Percentiles rank a stretch among this genome's conserved stretches.
phyloP scores from a whole-genome alignment of 257 asterid genomes.

The Datura wrightii region DNA sequence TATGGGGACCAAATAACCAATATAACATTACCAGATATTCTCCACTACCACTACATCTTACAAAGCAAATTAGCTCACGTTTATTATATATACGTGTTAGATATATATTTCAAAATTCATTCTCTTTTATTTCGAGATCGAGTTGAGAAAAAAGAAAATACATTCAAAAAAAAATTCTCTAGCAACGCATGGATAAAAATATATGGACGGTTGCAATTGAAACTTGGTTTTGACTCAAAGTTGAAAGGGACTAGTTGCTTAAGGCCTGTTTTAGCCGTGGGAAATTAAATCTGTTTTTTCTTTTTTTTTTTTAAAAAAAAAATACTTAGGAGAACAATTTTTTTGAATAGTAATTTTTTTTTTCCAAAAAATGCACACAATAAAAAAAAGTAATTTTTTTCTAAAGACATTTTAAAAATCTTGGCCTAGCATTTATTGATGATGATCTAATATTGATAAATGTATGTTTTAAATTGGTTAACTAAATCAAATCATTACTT shows the following conservation, averaged over 20 bases:
- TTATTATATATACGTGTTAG: neutral
- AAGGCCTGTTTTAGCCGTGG: neutral
- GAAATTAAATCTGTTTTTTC: neutral
- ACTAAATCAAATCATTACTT: neutral
- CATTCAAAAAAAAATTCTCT: neutral
- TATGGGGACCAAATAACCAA: conserved; percentile 26
- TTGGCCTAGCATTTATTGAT: neutral
- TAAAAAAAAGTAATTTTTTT: neutral
- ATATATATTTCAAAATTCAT: neutral
- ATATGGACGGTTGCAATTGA: neutral
- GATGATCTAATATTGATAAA: neutral
- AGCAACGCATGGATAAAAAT: neutral
- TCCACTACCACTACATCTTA: neutral
- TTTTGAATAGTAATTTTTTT: neutral
- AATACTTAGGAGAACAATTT: no score
- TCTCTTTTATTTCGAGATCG: neutral
- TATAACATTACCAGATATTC: neutral
- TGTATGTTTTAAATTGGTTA: neutral
- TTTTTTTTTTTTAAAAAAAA: neutral
- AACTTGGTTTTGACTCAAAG: neutral
- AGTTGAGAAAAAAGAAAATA: neutral
- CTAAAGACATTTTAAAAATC: neutral
- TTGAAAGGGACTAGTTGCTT: neutral
- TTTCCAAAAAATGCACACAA: no score
- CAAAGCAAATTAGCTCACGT: neutral